Percentiles rank a stretch among this genome's conserved stretches.
phyloP scores from a whole-genome alignment of 208 protist species.

The Leishmania tarentolae region DNA sequence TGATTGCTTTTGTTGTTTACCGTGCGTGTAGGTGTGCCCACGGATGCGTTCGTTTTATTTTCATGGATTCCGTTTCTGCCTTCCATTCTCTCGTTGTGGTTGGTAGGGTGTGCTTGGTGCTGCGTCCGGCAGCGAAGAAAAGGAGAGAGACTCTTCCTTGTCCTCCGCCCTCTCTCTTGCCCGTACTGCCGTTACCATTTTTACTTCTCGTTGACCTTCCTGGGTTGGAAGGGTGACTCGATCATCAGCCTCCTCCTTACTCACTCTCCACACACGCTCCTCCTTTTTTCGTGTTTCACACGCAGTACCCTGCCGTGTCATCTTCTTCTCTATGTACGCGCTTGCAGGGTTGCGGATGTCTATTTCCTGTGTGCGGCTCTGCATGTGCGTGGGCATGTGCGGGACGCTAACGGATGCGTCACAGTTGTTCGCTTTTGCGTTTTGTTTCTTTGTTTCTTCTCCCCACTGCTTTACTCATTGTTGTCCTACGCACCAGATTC shows the following conservation, averaged over 20 bases:
- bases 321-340: background rate
- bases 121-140: background rate
- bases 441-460: background rate
- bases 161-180: background rate
- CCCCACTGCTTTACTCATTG: background rate
- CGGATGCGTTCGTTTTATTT: background rate
- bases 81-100: background rate
- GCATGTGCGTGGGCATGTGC: background rate
- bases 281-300: background rate
- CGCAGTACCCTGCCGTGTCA: background rate
- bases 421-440: background rate
- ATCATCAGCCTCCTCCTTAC: background rate
- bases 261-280: background rate
- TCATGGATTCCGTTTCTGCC: background rate
- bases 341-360: background rate
- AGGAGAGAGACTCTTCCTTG: background rate
- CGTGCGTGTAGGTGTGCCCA: no score
- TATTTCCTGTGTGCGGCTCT: background rate
- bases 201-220: background rate
- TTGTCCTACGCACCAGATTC: background rate
- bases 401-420: background rate
- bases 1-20: no score
- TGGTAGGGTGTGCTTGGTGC: no score
- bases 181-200: background rate
- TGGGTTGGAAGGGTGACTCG: background rate